These are phyloP conservation scores for Apophysomyces elegans DNA, from an alignment of 371 early-diverging fungal genomes.

Conservation along the genomic window DNA sequence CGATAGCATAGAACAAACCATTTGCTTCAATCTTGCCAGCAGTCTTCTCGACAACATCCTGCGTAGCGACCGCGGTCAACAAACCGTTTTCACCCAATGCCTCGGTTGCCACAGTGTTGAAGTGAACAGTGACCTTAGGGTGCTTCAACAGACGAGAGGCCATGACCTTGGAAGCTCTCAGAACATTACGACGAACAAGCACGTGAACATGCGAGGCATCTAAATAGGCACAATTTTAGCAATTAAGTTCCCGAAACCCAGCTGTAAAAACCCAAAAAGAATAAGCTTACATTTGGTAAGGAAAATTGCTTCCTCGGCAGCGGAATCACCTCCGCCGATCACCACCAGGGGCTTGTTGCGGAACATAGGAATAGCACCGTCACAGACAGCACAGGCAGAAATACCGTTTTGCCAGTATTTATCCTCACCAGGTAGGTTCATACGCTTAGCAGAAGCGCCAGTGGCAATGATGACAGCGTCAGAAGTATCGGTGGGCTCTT, in stretches of 20 bases:
- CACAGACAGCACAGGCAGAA: conserved; percentile 99
- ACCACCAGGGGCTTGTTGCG: conserved; percentile 93
- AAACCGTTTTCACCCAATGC: conserved; percentile 85
- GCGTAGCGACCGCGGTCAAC: conserved; percentile 74
- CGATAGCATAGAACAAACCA: conserved; percentile 99
- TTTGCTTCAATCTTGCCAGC: conserved; percentile 72
- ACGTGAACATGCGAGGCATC: conserved; percentile 90
- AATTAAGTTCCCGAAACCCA: background rate
- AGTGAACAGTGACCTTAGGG: conserved; percentile 92
- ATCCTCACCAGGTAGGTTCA: conserved; percentile 68
- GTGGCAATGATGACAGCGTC: conserved; percentile 96
- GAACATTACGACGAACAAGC: conserved; percentile 93
- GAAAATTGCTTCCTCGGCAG: conserved; percentile 98
- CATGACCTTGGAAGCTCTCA: conserved; percentile 98
- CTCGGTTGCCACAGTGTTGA: conserved; percentile 87
- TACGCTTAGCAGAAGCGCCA: conserved; percentile 98
- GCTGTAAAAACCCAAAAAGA: background rate
- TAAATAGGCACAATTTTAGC: conserved; percentile 27
- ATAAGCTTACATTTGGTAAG: conserved; percentile 76
- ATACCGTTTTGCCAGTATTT: conserved; percentile 83
- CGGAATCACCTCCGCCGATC: conserved; percentile 99
- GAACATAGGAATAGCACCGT: conserved; percentile 97
- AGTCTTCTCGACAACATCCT: conserved; percentile 73
- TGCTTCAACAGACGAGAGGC: conserved; percentile 82
- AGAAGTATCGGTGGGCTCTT: conserved; percentile 72